A percentile compares a stretch with the other conserved stretches of the same genome.
These are phyloP conservation scores for Nannochloris sp. DNA, from an alignment of 139 green algal species.

Conservation along the genomic window DNA sequence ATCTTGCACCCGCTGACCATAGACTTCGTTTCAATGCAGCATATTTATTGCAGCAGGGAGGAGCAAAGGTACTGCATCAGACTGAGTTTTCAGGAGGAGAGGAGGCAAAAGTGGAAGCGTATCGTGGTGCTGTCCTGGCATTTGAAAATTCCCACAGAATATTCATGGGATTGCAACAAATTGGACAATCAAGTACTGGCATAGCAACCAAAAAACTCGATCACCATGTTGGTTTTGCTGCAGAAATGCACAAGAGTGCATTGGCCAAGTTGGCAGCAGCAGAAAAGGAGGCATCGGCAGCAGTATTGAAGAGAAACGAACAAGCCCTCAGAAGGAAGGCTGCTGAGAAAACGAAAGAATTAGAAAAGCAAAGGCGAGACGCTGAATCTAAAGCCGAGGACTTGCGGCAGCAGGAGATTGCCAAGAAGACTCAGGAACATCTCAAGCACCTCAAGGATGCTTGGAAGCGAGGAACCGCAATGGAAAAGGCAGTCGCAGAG, in stretches of 20 bases:
- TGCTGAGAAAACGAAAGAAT: slow-evolving; percentile 1
- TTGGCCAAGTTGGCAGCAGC: background rate
- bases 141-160: slow-evolving; percentile 31
- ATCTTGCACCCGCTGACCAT: slow-evolving; percentile 61
- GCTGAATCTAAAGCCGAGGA: slow-evolving; percentile 11
- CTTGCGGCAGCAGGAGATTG: slow-evolving; percentile 14
- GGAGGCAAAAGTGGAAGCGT: slow-evolving; percentile 22
- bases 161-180: slow-evolving; percentile 16
- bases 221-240: slow-evolving; percentile 52
- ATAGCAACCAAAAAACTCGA: slow-evolving; percentile 45
- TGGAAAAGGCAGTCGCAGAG: slow-evolving; percentile 23
- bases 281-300: background rate
- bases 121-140: slow-evolving; percentile 25
- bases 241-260: slow-evolving; percentile 21
- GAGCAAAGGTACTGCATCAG: slow-evolving; percentile 1
- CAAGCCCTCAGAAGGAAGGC: background rate
- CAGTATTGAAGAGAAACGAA: background rate
- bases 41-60: slow-evolving; percentile 65
- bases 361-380: slow-evolving; percentile 12
- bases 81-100: background rate
- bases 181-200: slow-evolving; percentile 16
- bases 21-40: slow-evolving; percentile 68
- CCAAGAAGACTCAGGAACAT: slow-evolving; percentile 9
- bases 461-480: slow-evolving; percentile 20
- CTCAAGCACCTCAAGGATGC: slow-evolving; percentile 27